Base-by-base conservation (phyloP, 345 rosid species). In the Gossypium raimondii region DNA sequence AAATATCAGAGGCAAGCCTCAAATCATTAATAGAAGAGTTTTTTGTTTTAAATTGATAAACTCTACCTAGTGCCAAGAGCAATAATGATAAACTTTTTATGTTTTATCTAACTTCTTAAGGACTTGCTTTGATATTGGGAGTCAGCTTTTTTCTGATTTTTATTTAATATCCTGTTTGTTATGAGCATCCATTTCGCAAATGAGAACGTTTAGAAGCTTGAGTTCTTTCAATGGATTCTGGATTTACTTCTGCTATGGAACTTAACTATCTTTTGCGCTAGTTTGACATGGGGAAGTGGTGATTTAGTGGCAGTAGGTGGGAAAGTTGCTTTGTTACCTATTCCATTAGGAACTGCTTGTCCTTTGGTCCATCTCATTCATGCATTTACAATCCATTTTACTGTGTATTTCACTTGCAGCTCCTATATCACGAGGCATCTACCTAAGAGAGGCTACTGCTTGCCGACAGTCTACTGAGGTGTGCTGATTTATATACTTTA, bases 381-480 rank as follows among this genome's bases (percentile, higher is more conserved):
- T 55, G 59, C 25, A 55, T 55, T 55, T 55, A 55, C 25, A n/a
- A 18, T 55, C 18, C 72, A 70, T 72, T 29, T 57, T 48, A 5
- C 76, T 53, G 29, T 75, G 66, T 44, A n/a, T 70, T 82, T 48
- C 81, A 50, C 77, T 62, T 72, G 83, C 90, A 95, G 99, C 90
- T 81, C 93, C 97, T 67, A 74, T 85, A 58, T 87, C 87, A 74
- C 89, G 97, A n/a, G 98, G 98, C 73, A 87, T 93, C 80, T 93
- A 95, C 83, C 84, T 95, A 73, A 87, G 98, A 86, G 98, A 95
- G 67, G 87, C 90, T 76, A 76, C 83, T 73, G 82, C 88, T 77
- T 86, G 94, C 84, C 81, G 70, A 80, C 93, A 86, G 69, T 83
- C 91, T 76, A 81, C 97, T 22, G 97, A 95, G 99, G 99, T 91